A percentile compares a stretch with the other conserved stretches of the same genome.
Conservation (phyloP, 2,329 filamentous ascomycete genomes). For the Ophiognomonia clavigignenti-juglandacearum region DNA sequence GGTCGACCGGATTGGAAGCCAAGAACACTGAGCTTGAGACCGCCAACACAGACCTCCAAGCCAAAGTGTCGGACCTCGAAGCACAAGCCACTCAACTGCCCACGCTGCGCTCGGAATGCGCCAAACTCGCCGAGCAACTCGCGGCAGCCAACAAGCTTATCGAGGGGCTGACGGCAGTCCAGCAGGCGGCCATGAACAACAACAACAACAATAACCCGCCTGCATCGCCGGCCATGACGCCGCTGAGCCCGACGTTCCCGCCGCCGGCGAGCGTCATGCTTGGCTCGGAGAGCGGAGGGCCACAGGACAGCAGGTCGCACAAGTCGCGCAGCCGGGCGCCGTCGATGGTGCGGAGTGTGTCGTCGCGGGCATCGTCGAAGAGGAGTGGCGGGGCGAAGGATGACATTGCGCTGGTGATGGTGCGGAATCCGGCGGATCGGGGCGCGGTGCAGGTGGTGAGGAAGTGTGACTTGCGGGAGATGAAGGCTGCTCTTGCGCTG, state of each 20-base stretch:
- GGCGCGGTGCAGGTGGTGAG: conserved; percentile 12
- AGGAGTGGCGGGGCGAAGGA: conserved; percentile 7
- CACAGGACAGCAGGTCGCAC: neutral
- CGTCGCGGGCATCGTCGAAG: conserved; percentile 11
- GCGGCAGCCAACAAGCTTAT: conserved; percentile 14
- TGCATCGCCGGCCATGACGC: neutral
- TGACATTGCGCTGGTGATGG: conserved; percentile 15
- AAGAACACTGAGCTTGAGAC: conserved; percentile 1
- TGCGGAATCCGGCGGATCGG: conserved; percentile 12
- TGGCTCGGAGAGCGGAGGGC: conserved; percentile 1
- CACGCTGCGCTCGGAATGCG: conserved; percentile 6
- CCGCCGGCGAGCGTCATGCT: neutral
- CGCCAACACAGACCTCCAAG: conserved; percentile 3
- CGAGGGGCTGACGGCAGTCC: conserved; percentile 11
- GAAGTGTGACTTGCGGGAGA: conserved; percentile 13
- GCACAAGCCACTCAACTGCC: conserved; percentile 9
- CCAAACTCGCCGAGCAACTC: conserved; percentile 14
- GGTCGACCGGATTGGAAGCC: neutral
- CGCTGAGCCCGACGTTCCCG: conserved; percentile 5
- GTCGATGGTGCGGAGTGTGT: conserved; percentile 14
- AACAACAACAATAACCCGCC: no score
- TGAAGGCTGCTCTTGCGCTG: neutral
- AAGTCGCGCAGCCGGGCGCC: conserved; percentile 14
- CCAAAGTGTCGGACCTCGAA: conserved; percentile 10
- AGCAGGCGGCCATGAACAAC: conserved; percentile 1